Conservation (phyloP, 1,284 basidiomycete genomes). For the Quambalaria eucalypti region DNA sequence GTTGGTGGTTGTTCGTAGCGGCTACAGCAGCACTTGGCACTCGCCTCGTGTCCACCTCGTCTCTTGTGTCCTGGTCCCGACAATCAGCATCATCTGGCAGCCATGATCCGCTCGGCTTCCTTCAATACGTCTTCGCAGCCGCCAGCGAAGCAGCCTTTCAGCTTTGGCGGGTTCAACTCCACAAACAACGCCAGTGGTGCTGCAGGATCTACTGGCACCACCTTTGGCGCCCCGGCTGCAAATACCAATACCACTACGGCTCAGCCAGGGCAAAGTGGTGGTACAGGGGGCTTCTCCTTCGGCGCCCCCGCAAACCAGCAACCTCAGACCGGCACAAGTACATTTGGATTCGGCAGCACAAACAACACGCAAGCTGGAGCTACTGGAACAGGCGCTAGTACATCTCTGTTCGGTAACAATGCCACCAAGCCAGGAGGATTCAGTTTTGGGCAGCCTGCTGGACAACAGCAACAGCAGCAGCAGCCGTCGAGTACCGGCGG, state of each 20-base stretch:
- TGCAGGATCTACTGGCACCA: not conserved
- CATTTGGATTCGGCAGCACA: constrained; percentile 4
- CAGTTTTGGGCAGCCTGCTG: constrained; percentile 12
- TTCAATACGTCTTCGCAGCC: not conserved
- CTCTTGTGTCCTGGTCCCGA: too few relatives aligned
- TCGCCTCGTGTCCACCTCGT: too few relatives aligned
- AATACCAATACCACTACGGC: constrained; percentile 4
- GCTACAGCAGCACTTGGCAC: too few relatives aligned
- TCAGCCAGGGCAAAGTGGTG: not conserved
- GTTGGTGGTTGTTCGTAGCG: too few relatives aligned
- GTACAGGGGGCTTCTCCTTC: not conserved
- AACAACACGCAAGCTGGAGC: constrained; percentile 13
- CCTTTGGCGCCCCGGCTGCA: constrained; percentile 6
- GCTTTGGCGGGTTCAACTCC: not conserved
- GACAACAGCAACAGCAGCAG: constrained; percentile 11
- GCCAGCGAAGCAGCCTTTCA: constrained; percentile 3
- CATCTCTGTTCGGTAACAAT: not conserved
- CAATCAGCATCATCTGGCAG: too few relatives aligned
- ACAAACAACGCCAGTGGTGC: not conserved
- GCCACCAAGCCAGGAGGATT: too few relatives aligned
- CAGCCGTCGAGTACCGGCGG: constrained; percentile 15
- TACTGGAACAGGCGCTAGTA: not conserved
- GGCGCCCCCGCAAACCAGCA: not conserved
- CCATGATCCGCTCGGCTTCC: constrained; percentile 1
- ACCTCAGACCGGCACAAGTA: not conserved